A percentile compares a stretch with the other conserved stretches of the same genome.
These are phyloP conservation scores for Pholiota molesta DNA, from an alignment of 768 basidiomycete species.

Conservation along the genomic window DNA sequence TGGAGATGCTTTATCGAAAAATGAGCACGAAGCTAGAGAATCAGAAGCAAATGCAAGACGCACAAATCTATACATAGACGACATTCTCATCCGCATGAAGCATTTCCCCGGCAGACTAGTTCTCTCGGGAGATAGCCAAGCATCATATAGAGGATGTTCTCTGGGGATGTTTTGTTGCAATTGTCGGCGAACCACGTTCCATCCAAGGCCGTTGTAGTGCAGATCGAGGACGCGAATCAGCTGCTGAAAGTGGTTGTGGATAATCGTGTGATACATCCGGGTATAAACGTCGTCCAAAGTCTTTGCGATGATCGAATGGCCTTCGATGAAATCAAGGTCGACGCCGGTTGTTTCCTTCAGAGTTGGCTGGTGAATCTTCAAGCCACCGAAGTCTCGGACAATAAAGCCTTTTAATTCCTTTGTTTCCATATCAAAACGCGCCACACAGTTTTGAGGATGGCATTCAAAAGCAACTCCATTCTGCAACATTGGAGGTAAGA, in stretches of 20 bases:
- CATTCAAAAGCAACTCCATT: slow-evolving; percentile 64
- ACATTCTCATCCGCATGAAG: slow-evolving; percentile 60
- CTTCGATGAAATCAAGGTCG: slow-evolving; percentile 47
- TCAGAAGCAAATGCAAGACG: slow-evolving; percentile 26
- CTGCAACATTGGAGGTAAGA: slow-evolving; percentile 53
- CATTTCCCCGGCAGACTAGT: slow-evolving; percentile 57
- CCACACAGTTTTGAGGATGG: slow-evolving; percentile 63
- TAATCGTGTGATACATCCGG: slow-evolving; percentile 58
- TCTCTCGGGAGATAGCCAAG: slow-evolving; percentile 52
- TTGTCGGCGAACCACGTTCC: slow-evolving; percentile 43
- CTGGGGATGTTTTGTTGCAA: slow-evolving; percentile 46
- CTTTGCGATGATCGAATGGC: slow-evolving; percentile 52
- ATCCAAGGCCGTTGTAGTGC: slow-evolving; percentile 45
- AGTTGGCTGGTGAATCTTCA: slow-evolving; percentile 55
- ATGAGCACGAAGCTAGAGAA: not conserved
- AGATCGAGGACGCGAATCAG: slow-evolving; percentile 59
- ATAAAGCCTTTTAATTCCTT: slow-evolving; percentile 57
- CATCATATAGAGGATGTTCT: slow-evolving; percentile 47
- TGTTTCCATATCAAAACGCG: slow-evolving; percentile 51
- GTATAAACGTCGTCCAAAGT: slow-evolving; percentile 59
- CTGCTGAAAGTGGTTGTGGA: slow-evolving; percentile 64
- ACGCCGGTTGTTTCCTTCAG: slow-evolving; percentile 53
- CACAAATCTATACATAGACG: slow-evolving; percentile 57
- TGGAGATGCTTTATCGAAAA: slow-evolving; percentile 47
- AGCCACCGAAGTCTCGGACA: slow-evolving; percentile 60